phyloP scores from a whole-genome alignment of 768 basidiomycete genomes.

The Russula virescens region DNA sequence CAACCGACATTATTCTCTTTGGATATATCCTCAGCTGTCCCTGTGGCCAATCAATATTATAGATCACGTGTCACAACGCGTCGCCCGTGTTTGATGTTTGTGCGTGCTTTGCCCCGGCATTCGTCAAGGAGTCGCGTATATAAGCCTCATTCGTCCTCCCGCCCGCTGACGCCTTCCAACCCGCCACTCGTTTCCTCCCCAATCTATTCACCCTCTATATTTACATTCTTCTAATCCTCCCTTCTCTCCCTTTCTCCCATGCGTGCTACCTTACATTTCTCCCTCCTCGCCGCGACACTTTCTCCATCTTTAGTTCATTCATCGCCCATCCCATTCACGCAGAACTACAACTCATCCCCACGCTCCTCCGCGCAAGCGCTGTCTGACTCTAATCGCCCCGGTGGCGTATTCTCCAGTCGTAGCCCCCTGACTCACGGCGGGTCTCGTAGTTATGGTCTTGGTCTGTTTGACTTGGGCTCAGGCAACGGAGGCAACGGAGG shows the following conservation, averaged over 20 bases:
- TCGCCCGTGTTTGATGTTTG: constrained; percentile 22
- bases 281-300: constrained; percentile 25
- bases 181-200: not conserved
- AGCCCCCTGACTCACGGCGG: constrained; percentile 11
- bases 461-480: constrained; percentile 17
- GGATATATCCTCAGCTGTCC: constrained; percentile 1
- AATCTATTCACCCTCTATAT: not conserved
- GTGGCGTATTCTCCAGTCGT: constrained; percentile 17
- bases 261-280: constrained; percentile 23
- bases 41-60: not conserved
- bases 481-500: constrained; percentile 23
- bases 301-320: constrained; percentile 24
- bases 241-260: constrained; percentile 12
- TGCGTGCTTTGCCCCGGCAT: constrained; percentile 10
- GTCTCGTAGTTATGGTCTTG: constrained; percentile 17
- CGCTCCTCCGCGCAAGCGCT: constrained; percentile 7
- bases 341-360: constrained; percentile 15
- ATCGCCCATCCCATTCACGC: constrained; percentile 22
- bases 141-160: constrained; percentile 3
- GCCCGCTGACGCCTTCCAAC: constrained; percentile 3
- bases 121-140: constrained; percentile 11
- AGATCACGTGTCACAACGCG: constrained; percentile 23
- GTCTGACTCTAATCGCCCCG: constrained; percentile 16
- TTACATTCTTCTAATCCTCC: constrained; percentile 14
- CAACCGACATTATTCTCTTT: not conserved